Conservation (phyloP, 208 protist species). For the Trypanosoma conorhini region DNA sequence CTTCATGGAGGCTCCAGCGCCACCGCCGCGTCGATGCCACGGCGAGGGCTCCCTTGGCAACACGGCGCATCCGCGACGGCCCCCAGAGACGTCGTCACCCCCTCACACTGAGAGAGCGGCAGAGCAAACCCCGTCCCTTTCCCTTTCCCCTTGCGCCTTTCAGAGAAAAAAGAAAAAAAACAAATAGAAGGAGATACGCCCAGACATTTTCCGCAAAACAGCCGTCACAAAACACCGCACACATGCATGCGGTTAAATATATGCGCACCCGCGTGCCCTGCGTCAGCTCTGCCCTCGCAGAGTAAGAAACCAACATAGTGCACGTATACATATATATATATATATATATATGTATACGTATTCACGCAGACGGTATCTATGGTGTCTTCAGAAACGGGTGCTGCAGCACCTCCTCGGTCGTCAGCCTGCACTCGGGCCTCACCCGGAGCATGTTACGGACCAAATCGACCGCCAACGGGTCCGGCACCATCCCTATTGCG, state of each 20-base stretch:
- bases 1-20: conserved; percentile 7
- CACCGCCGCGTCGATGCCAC: neutral
- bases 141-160: neutral
- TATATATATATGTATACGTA: neutral
- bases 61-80: conserved; percentile 12
- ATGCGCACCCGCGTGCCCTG: neutral
- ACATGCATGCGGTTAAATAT: neutral
- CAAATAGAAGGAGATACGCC: neutral
- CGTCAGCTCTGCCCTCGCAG: too few relatives aligned
- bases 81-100: neutral
- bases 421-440: conserved; percentile 49
- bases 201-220: neutral
- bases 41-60: neutral
- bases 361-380: conserved; percentile 3
- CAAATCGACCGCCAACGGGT: conserved; percentile 61
- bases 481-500: conserved; percentile 37
- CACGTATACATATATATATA: conserved; percentile 13
- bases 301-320: too few relatives aligned
- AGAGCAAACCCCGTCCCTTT: neutral
- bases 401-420: conserved; percentile 54
- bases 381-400: conserved; percentile 48
- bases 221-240: neutral
- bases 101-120: neutral
- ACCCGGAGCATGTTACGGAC: conserved; percentile 60
- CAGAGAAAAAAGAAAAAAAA: conserved; percentile 7